Conservation (phyloP, 2,329 filamentous ascomycete species). For the Fusarium paranaense region DNA sequence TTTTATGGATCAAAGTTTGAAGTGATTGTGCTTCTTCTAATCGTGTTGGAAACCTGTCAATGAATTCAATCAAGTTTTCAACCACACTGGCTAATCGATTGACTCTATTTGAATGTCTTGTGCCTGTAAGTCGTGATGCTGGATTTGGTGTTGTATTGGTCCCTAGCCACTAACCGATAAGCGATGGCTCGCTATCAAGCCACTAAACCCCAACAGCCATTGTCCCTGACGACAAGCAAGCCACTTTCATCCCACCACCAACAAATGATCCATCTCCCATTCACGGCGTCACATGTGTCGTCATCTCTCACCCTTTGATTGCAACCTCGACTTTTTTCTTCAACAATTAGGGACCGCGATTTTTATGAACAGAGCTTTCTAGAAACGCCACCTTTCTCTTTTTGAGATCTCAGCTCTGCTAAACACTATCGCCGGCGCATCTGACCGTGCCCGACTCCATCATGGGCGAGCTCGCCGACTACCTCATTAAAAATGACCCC, state of each 20-base stretch:
- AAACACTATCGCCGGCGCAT: neutral
- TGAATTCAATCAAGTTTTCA: neutral
- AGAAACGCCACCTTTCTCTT: neutral
- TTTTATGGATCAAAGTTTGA: neutral
- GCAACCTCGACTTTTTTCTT: neutral
- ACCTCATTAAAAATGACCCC: slow-evolving; percentile 69
- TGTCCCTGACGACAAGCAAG: slow-evolving; percentile 9
- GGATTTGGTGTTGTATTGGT: neutral
- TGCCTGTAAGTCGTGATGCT: neutral
- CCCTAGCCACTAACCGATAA: neutral
- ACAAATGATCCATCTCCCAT: slow-evolving; percentile 3
- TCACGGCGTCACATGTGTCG: slow-evolving; percentile 29
- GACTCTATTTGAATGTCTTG: neutral
- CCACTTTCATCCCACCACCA: slow-evolving; percentile 11
- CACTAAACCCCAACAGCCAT: slow-evolving; percentile 8
- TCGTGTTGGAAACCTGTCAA: neutral
- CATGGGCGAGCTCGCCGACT: slow-evolving; percentile 78
- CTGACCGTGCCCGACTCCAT: slow-evolving; percentile 33
- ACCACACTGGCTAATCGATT: neutral
- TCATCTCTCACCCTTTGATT: slow-evolving; percentile 20
- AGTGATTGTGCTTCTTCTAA: neutral
- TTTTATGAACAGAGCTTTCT: neutral
- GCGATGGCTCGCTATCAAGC: slow-evolving; percentile 1
- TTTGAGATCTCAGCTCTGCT: neutral
- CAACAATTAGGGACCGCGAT: neutral